Evolutionary conservation across 106 monocot genomes (phyloP).

Genomic region (Acorus gramineus): DNA sequence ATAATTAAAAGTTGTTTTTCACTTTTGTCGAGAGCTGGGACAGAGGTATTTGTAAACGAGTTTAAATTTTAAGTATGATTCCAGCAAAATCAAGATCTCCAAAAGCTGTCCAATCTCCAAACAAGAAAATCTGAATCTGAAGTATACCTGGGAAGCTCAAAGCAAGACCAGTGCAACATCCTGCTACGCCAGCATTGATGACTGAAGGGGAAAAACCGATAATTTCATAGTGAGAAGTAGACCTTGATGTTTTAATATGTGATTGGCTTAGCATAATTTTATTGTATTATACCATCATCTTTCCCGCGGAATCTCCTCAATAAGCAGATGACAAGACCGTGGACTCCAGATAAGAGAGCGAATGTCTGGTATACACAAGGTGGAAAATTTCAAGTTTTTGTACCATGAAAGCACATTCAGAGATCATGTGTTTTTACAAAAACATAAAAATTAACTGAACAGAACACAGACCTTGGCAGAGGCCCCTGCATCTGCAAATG

Average conservation of each 20-base stretch:
- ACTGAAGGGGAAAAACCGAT: background rate
- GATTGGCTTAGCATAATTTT: background rate
- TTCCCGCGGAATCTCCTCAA: slow-evolving; percentile 3
- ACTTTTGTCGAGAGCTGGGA: background rate
- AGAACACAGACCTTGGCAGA: background rate
- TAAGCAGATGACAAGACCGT: slow-evolving; percentile 7
- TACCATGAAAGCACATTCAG: background rate
- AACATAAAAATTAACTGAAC: background rate
- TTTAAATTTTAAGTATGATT: background rate
- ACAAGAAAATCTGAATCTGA: too few species aligned
- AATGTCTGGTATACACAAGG: background rate
- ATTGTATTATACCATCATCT: slow-evolving; percentile 7
- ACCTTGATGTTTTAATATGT: background rate
- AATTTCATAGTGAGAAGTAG: too few species aligned
- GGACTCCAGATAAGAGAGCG: slow-evolving; percentile 6
- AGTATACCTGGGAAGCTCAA: slow-evolving; percentile 7
- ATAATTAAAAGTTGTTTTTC: background rate
- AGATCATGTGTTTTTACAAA: background rate
- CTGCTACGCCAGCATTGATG: slow-evolving; percentile 8
- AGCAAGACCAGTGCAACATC: slow-evolving; percentile 10
- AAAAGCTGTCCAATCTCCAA: too few species aligned
- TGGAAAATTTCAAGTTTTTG: background rate
- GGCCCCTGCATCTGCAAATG: slow-evolving; percentile 1
- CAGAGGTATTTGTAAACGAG: background rate
- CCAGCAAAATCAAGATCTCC: background rate